phyloP scores from a whole-genome alignment of 441 rosid genomes.

The Codiaeum variegatum region DNA sequence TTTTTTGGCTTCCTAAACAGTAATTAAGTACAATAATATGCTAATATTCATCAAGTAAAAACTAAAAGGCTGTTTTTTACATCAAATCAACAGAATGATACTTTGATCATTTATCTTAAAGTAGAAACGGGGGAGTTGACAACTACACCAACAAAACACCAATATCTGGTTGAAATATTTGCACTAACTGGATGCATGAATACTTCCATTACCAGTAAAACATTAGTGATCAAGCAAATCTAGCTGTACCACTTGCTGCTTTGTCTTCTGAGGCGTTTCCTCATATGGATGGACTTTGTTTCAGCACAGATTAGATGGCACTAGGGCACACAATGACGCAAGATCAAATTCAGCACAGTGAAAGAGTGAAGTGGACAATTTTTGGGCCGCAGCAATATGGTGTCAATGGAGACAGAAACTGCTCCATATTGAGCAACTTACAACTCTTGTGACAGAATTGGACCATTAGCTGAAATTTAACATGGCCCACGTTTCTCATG shows the following conservation, averaged over 20 bases:
- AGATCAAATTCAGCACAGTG: constrained; percentile 19
- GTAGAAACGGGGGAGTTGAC: constrained; percentile 17
- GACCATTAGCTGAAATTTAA: constrained; percentile 16
- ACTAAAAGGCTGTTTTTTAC: constrained; percentile 2
- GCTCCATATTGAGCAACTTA: constrained; percentile 18
- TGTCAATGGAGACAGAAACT: constrained; percentile 19
- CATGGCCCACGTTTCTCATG: constrained; percentile 7
- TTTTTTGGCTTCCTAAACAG: background rate
- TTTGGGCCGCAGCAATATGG: constrained; percentile 22
- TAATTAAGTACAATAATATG: background rate
- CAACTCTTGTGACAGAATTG: constrained; percentile 2
- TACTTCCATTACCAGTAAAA: constrained; percentile 16
- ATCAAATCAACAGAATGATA: constrained; percentile 9
- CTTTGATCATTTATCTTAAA: background rate
- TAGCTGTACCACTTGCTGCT: constrained; percentile 21
- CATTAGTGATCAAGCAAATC: constrained; percentile 5
- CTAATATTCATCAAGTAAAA: background rate
- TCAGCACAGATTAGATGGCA: constrained; percentile 24
- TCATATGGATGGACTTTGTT: constrained; percentile 2
- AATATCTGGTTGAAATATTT: constrained; percentile 14
- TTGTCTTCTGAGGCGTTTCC: constrained; percentile 22
- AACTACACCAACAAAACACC: constrained; percentile 7
- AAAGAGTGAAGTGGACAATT: constrained; percentile 18
- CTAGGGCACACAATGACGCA: constrained; percentile 15
- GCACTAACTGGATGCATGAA: constrained; percentile 25